A percentile compares a stretch with the other conserved stretches of the same genome.
Conservation (phyloP, 1,284 basidiomycete genomes). For the Cutaneotrichosporon sp. region DNA sequence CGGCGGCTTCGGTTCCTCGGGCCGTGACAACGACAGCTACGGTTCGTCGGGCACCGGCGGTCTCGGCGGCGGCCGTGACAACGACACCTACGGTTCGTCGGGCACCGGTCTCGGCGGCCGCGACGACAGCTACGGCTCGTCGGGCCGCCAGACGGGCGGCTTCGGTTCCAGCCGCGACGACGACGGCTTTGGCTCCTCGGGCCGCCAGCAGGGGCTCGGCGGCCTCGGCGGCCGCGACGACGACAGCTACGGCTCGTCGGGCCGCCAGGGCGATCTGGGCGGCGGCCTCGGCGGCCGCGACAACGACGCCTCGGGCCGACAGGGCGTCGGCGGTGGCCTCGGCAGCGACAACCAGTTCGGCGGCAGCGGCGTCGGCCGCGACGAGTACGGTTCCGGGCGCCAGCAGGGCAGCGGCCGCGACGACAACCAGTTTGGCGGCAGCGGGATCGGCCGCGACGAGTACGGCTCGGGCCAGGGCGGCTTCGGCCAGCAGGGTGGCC, state of each 20-base stretch:
- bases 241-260: slow-evolving; percentile 4
- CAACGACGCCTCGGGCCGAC: too few relatives aligned
- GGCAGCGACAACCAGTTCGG: too few relatives aligned
- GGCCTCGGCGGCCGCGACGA: slow-evolving; percentile 7
- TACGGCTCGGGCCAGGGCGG: slow-evolving; percentile 8
- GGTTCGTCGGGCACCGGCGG: not conserved
- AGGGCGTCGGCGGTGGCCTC: too few relatives aligned
- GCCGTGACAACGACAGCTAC: slow-evolving; percentile 7
- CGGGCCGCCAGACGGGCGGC: too few relatives aligned
- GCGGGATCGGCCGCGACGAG: slow-evolving; percentile 11
- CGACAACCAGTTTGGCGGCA: not conserved
- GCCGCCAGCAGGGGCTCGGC: not conserved
- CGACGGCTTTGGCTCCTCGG: slow-evolving; percentile 3
- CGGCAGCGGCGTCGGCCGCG: too few relatives aligned
- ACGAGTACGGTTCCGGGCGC: too few relatives aligned
- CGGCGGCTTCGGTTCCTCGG: slow-evolving; percentile 6
- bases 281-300: not conserved
- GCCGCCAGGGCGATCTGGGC: not conserved
- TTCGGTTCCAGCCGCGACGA: slow-evolving; percentile 12
- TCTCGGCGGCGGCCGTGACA: slow-evolving; percentile 7
- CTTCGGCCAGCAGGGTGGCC: not conserved
- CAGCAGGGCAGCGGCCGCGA: slow-evolving; percentile 4
- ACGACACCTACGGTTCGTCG: slow-evolving; percentile 12
- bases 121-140: too few relatives aligned
- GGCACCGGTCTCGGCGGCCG: too few relatives aligned